Evolutionary conservation across 495 filamentous ascomycete species (phyloP).

Genomic region (Tuber umbilicatum): DNA sequence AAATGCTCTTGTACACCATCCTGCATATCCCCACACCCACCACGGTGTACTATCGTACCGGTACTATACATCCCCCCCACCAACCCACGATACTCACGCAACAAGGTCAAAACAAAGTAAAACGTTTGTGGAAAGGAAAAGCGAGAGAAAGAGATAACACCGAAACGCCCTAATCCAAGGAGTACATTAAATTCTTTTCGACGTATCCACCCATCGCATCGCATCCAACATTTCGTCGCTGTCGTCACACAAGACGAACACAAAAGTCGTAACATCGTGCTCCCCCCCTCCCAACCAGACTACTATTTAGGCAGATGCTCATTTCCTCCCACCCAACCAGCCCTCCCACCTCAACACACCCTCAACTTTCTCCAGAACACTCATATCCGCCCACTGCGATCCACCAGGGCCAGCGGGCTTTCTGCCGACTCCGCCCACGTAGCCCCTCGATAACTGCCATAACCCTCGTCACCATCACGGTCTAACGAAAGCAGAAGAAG

Average conservation of each 20-base stretch:
- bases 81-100: not conserved
- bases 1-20: not conserved
- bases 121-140: not conserved
- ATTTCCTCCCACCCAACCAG: not conserved
- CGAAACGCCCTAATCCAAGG: not conserved
- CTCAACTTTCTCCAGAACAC: not conserved
- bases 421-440: not conserved
- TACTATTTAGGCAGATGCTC: not conserved
- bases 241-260: not conserved
- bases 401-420: not conserved
- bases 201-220: not conserved
- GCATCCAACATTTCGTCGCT: not conserved
- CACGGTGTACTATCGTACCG: not conserved
- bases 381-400: not conserved
- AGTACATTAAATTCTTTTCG: not conserved
- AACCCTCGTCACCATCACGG: not conserved
- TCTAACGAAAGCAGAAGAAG: not conserved
- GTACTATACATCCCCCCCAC: not conserved
- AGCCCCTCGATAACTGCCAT: not conserved
- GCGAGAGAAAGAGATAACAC: not conserved
- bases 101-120: not conserved
- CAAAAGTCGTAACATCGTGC: not conserved
- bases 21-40: conserved; percentile 3
- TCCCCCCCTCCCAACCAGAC: not conserved
- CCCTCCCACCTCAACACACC: conserved; percentile 3